Evolutionary conservation across 148 eudicot genomes (phyloP).

Genomic region (Fagopyrum esculentum): DNA sequence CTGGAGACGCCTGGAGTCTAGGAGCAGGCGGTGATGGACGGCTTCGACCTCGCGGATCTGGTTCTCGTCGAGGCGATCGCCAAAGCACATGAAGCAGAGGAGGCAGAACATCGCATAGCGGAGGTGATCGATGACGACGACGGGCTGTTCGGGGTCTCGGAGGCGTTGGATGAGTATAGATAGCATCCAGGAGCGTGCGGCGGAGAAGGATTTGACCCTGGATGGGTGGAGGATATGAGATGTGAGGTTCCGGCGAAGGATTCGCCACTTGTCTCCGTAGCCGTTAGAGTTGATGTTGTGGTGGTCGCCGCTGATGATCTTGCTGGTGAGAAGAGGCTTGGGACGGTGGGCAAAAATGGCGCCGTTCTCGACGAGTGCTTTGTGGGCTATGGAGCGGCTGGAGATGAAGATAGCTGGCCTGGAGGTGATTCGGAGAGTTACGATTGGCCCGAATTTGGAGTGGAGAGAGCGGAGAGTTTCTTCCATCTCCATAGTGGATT

Average conservation of each 20-base stretch:
- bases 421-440: conserved; percentile 18
- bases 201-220: conserved; percentile 31
- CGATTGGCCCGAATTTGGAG: conserved; percentile 27
- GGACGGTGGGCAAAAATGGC: no score
- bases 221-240: conserved; percentile 52
- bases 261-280: conserved; percentile 62
- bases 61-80: conserved; percentile 19
- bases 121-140: conserved; percentile 17
- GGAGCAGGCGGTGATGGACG: conserved; percentile 18
- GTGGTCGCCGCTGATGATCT: conserved; percentile 24
- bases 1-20: conserved; percentile 20
- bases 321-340: neutral
- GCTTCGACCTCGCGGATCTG: conserved; percentile 14
- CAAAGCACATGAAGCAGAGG: conserved; percentile 25
- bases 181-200: conserved; percentile 48
- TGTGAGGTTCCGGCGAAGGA: conserved; percentile 53
- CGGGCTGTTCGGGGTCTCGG: neutral
- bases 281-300: conserved; percentile 25
- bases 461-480: conserved; percentile 9
- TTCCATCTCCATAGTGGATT: conserved; percentile 13
- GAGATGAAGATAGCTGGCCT: conserved; percentile 20
- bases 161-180: conserved; percentile 30
- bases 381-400: conserved; percentile 22
- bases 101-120: conserved; percentile 22
- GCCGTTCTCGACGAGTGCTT: conserved; percentile 17